Conservation (phyloP, 495 filamentous ascomycete genomes). For the Aspergillus campestris region DNA sequence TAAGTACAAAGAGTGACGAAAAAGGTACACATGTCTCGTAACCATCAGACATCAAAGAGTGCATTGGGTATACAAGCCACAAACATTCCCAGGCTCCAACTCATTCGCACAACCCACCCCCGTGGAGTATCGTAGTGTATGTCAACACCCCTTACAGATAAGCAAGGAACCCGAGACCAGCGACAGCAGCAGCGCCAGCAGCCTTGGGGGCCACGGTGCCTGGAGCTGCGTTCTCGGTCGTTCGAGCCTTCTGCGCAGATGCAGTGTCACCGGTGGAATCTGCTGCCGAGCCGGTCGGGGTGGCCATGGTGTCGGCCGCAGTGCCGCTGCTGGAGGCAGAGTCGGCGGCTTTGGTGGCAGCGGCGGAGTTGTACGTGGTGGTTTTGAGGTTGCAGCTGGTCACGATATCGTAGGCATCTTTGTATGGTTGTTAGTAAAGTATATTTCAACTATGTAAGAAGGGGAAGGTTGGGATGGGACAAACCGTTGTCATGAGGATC, state of each 20-base stretch:
- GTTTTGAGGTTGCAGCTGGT: slow-evolving; percentile 22
- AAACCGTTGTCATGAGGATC: slow-evolving; percentile 17
- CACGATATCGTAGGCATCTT: slow-evolving; percentile 30
- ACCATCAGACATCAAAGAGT: too few relatives aligned
- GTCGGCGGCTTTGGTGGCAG: slow-evolving; percentile 14
- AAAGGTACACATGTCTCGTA: too few relatives aligned
- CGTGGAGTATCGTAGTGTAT: too few relatives aligned
- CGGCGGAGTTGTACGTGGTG: slow-evolving; percentile 22
- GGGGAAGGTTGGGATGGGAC: not conserved
- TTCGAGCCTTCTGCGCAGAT: not conserved
- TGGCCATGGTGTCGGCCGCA: not conserved
- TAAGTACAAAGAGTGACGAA: too few relatives aligned
- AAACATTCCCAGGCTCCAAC: too few relatives aligned
- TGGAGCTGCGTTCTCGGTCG: slow-evolving; percentile 14
- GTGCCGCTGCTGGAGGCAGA: slow-evolving; percentile 8
- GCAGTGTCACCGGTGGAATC: not conserved
- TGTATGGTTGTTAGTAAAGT: not conserved
- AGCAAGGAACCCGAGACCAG: slow-evolving; percentile 19
- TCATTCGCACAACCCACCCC: too few relatives aligned
- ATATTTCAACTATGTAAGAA: not conserved
- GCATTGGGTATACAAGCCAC: too few relatives aligned
- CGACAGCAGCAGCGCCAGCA: slow-evolving; percentile 13
- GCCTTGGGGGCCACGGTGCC: slow-evolving; percentile 9
- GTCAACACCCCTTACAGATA: slow-evolving; percentile 12
- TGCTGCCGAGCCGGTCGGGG: not conserved